These are phyloP conservation scores for Pseudocercospora fuligena DNA, from an alignment of 2,329 filamentous ascomycete species.

Conservation along the genomic window DNA sequence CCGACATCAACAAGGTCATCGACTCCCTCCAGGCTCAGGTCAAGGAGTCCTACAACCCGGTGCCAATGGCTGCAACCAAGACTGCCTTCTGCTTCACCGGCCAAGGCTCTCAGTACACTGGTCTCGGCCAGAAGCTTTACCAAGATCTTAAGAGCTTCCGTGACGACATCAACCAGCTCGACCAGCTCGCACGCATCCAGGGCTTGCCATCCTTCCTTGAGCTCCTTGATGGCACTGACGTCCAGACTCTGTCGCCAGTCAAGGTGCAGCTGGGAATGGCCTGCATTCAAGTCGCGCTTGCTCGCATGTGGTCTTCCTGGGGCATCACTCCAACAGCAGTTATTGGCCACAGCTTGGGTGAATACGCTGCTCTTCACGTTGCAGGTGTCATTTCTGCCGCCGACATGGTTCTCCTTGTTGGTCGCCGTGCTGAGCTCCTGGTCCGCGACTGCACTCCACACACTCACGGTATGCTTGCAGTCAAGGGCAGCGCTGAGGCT, in stretches of 20 bases:
- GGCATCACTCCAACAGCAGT: conserved; percentile 59
- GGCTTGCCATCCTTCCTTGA: conserved; percentile 56
- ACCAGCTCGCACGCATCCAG: conserved; percentile 53
- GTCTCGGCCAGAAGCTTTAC: conserved; percentile 56
- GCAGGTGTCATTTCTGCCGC: conserved; percentile 72
- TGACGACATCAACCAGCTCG: conserved; percentile 55
- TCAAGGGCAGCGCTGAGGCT: conserved; percentile 57
- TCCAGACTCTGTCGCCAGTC: conserved; percentile 55
- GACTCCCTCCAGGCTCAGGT: conserved; percentile 53
- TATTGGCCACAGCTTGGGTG: conserved; percentile 67
- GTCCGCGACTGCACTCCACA: conserved; percentile 67
- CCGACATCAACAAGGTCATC: conserved; percentile 53
- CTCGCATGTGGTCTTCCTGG: conserved; percentile 59
- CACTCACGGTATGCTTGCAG: conserved; percentile 70
- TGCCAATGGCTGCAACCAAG: conserved; percentile 59
- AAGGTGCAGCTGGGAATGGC: conserved; percentile 59
- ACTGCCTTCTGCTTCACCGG: conserved; percentile 59
- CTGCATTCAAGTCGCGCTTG: conserved; percentile 58
- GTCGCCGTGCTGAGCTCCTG: conserved; percentile 68
- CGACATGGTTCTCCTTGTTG: conserved; percentile 75
- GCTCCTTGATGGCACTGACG: conserved; percentile 54
- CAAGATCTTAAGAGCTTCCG: conserved; percentile 54
- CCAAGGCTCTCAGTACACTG: conserved; percentile 59
- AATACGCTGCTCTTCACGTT: conserved; percentile 73
- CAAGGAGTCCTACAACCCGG: conserved; percentile 56